Base-by-base conservation (phyloP, 257 asterid species). In the Forsythia suspensa region DNA sequence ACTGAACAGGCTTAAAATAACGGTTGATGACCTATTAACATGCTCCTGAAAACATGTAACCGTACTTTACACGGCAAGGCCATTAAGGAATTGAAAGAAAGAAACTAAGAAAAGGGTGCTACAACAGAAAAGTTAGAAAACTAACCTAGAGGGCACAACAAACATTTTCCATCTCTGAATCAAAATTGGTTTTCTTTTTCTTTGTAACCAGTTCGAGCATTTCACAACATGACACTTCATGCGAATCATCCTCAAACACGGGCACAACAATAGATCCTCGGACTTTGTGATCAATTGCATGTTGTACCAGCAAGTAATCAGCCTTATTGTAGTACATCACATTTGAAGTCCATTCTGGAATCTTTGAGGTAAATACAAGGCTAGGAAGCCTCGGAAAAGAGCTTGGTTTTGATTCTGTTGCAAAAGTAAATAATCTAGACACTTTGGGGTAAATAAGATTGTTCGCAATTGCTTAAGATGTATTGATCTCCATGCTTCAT, bases 321-420 rank as follows among this genome's bases (percentile, higher is more conserved):
- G 82, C 85, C 78, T 85, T 75, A 42, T 72, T 87, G 57, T 94
- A 92, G 79, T 83, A 92, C 78, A 46, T 13, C 67, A 94, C 89
- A 74, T 89, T 89, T 57, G 97, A 89, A 1, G 98, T 92, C 98
- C 98, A 92, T 79, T 92, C 98, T 1, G 96, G 97, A 37, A 90
- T 74, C 79, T 87, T 87, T n/a, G 97, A 90, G 39, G 84, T 73
- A 79, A 90, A 92, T 24, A 94, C 98, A 36, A 96, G 93, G 20
- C 98, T 97, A 29, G 98, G 97, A 78, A 94, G 94, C 74, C 97
- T 94, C 0, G 76, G 84, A 76, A 83, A 67, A 18, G 87, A 82
- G 43, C 86, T 88, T 11, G 87, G 75, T 67, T 78, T 86, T 0
- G 72, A 70, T 66, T 89, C 93, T 0, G 87, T 85, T 2, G 90